These are phyloP conservation scores for Colletotrichum tropicicola DNA, from an alignment of 2,329 filamentous ascomycete species.

Conservation along the genomic window DNA sequence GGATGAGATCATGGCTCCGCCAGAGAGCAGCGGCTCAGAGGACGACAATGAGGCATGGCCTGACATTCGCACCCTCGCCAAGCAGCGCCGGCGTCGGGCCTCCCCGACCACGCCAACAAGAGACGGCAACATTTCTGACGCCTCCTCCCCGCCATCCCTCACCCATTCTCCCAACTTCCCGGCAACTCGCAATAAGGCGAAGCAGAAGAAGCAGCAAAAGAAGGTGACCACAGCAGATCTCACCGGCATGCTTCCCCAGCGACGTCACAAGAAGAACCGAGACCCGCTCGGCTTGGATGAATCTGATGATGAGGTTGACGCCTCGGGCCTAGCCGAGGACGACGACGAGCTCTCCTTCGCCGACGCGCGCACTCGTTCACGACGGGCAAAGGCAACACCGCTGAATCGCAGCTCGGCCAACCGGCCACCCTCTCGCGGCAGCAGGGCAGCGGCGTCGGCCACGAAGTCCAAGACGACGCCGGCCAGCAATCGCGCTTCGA, in stretches of 20 bases:
- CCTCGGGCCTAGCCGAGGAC: slow-evolving; percentile 57
- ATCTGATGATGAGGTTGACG: slow-evolving; percentile 57
- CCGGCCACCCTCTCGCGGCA: slow-evolving; percentile 30
- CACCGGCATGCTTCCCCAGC: slow-evolving; percentile 61
- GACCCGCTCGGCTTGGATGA: slow-evolving; percentile 44
- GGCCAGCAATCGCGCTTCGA: slow-evolving; percentile 36
- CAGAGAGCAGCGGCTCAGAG: slow-evolving; percentile 61
- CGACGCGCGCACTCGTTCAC: slow-evolving; percentile 46
- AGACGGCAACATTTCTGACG: slow-evolving; percentile 57
- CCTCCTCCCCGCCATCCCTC: slow-evolving; percentile 72
- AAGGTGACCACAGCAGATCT: slow-evolving; percentile 64
- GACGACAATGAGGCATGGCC: slow-evolving; percentile 58
- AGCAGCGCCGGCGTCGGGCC: slow-evolving; percentile 49
- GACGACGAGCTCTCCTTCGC: slow-evolving; percentile 65
- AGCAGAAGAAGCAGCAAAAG: slow-evolving; percentile 28
- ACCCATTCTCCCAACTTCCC: slow-evolving; percentile 71
- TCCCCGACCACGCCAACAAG: slow-evolving; percentile 47
- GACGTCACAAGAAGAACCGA: slow-evolving; percentile 52
- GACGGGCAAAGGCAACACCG: slow-evolving; percentile 40
- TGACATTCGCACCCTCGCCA: slow-evolving; percentile 59
- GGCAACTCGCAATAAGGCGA: slow-evolving; percentile 38
- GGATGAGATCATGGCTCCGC: slow-evolving; percentile 63
- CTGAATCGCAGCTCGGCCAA: slow-evolving; percentile 39
- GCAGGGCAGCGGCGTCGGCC: slow-evolving; percentile 33
- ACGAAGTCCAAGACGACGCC: slow-evolving; percentile 31